Percentiles rank a stretch among this genome's conserved stretches.
phyloP scores from a whole-genome alignment of 352 stramenopile species.

The Phytophthora agathidicida region DNA sequence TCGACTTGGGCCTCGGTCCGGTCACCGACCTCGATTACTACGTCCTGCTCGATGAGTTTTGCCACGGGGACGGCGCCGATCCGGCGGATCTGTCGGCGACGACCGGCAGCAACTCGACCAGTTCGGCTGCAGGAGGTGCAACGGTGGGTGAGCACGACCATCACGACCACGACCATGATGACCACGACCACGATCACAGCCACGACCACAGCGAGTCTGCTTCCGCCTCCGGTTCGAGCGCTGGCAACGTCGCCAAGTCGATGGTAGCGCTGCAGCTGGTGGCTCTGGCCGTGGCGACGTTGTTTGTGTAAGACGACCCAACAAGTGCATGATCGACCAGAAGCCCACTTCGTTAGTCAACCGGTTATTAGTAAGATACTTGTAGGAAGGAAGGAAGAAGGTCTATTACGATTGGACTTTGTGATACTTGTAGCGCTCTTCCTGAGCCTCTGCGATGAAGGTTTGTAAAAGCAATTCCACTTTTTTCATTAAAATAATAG shows the following conservation, averaged over 20 bases:
- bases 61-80: slow-evolving; percentile 44
- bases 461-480: too few species aligned
- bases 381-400: too few species aligned
- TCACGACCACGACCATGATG: background rate
- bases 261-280: slow-evolving; percentile 11
- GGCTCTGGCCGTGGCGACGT: slow-evolving; percentile 47
- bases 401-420: too few species aligned
- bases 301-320: slow-evolving; percentile 36
- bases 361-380: too few species aligned
- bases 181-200: slow-evolving; percentile 1
- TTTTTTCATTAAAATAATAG: too few species aligned
- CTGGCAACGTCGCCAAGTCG: slow-evolving; percentile 6
- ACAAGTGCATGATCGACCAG: too few species aligned
- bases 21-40: slow-evolving; percentile 45
- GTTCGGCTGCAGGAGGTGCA: slow-evolving; percentile 7
- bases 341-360: too few species aligned
- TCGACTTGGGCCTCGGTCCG: slow-evolving; percentile 33
- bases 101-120: slow-evolving; percentile 18
- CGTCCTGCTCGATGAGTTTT: slow-evolving; percentile 45
- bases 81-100: slow-evolving; percentile 28
- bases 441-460: too few species aligned
- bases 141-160: slow-evolving; percentile 21
- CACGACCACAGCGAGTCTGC: slow-evolving; percentile 18
- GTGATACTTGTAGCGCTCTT: too few species aligned
- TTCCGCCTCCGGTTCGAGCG: slow-evolving; percentile 5